Evolutionary conservation across 257 asterid genomes (phyloP).

Genomic region (Orobanche coerulescens): DNA sequence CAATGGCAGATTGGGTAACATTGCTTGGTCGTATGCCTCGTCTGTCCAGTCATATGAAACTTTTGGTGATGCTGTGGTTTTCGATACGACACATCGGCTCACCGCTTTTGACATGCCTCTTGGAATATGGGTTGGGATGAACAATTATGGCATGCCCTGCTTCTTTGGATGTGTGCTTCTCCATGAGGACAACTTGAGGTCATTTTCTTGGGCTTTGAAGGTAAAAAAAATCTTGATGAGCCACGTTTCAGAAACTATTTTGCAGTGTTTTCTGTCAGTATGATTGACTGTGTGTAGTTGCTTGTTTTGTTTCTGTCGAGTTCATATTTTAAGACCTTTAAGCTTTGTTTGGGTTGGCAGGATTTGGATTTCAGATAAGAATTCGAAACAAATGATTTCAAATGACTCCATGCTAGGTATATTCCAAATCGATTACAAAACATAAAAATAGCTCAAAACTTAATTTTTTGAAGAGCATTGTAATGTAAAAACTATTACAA

Average conservation of each 20-base stretch:
- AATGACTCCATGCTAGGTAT: too few relatives aligned
- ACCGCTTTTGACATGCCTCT: constrained; percentile 95
- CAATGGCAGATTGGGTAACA: constrained; percentile 70
- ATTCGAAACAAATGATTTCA: too few relatives aligned
- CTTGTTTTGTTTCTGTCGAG: constrained; percentile 12
- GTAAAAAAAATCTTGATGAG: constrained; percentile 31
- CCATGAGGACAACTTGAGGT: constrained; percentile 80
- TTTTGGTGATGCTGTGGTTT: constrained; percentile 91
- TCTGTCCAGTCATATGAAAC: constrained; percentile 76
- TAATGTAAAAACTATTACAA: too few relatives aligned
- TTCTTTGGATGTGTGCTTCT: constrained; percentile 94
- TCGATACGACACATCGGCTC: constrained; percentile 91
- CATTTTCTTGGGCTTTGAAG: constrained; percentile 97
- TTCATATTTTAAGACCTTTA: not conserved
- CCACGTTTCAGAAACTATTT: not conserved
- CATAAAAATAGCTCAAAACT: not conserved
- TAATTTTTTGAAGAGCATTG: not conserved
- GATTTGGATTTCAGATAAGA: too few relatives aligned
- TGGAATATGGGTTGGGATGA: constrained; percentile 95
- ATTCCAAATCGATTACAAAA: too few relatives aligned
- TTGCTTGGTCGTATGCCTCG: constrained; percentile 97
- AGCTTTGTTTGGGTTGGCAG: not conserved
- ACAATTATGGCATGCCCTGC: constrained; percentile 99
- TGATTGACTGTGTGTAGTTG: constrained; percentile 4
- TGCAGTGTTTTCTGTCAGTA: not conserved